phyloP scores from a whole-genome alignment of 202 grass and related monocot genomes.

The Carex arenaria region DNA sequence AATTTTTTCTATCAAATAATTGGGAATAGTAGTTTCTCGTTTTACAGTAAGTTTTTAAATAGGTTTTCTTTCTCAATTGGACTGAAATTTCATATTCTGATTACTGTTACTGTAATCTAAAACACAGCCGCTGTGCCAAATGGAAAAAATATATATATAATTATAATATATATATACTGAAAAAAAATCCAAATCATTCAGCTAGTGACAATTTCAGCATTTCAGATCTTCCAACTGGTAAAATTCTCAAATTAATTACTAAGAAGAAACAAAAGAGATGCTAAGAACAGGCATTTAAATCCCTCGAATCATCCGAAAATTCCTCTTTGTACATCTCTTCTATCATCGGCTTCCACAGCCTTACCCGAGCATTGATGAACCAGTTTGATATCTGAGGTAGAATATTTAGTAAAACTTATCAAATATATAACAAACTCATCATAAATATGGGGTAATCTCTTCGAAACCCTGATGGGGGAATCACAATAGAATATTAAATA shows the following conservation, averaged over 20 bases:
- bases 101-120: background rate
- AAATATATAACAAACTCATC: background rate
- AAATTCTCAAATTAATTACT: background rate
- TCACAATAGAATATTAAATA: too few relatives aligned
- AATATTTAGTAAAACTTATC: constrained; percentile 10
- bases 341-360: constrained; percentile 56
- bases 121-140: background rate
- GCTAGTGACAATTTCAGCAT: background rate
- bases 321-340: constrained; percentile 59
- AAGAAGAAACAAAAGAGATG: background rate
- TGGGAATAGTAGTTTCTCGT: background rate
- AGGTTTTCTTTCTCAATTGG: background rate
- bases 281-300: constrained; percentile 26
- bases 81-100: background rate
- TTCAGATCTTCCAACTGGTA: constrained; percentile 8
- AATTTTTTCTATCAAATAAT: background rate
- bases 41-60: background rate
- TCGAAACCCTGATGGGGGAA: too few relatives aligned
- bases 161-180: background rate
- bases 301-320: constrained; percentile 29
- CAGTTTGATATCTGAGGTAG: constrained; percentile 44
- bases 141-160: background rate
- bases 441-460: background rate
- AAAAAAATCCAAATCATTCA: background rate
- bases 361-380: constrained; percentile 50